Base-by-base conservation (phyloP, 2,329 filamentous ascomycete species). In the Apiospora kogelbergensis region DNA sequence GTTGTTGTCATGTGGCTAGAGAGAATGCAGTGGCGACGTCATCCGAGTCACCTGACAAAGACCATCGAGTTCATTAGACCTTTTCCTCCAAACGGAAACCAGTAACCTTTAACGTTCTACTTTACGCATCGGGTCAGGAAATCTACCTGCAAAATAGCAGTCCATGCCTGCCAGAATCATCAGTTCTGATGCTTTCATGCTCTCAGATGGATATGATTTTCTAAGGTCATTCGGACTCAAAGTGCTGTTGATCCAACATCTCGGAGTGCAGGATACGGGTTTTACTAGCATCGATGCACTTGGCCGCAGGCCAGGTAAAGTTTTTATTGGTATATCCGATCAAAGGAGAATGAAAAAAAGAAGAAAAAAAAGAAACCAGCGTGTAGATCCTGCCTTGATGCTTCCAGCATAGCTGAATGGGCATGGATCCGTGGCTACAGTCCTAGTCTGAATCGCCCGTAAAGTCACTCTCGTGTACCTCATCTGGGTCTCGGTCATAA, bases 401-500 rank as follows among this genome's bases (percentile, higher is more conserved):
- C 53, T n/a, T 7, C 26, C 4, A 37, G 17, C 30, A 22, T 37
- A 60, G 7, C 17, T 37, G 53, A 11, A n/a, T 37, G 53, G n/a
- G 20, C n/a, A 26, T 60, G 20, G 9, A 13, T 20, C 7, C 53
- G n/a, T 5, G 20, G 9, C 6, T 37, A 37, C 17, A 37, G 17
- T 37, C n/a, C 45, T 60, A 72, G 33, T 73, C 72, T 15, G 72
- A 72, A 48, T 64, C 74, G 22, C 78, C 77, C 2, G 76, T 77
- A 67, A 79, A 80, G 60, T 81, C 80, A 4, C 68, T 76, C 68
- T 81, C 79, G 45, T 80, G 76, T 33, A 78, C 70, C 45, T 82
- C 80, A 33, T 81, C 78, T 1, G 78, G 78, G 24, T 80, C 77
- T 41, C 68, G 69, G 17, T 72, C 71, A 67, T 81, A 80, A 0